These are phyloP conservation scores for Dictyophora rubrovolvata DNA, from an alignment of 768 basidiomycete genomes.

Conservation along the genomic window DNA sequence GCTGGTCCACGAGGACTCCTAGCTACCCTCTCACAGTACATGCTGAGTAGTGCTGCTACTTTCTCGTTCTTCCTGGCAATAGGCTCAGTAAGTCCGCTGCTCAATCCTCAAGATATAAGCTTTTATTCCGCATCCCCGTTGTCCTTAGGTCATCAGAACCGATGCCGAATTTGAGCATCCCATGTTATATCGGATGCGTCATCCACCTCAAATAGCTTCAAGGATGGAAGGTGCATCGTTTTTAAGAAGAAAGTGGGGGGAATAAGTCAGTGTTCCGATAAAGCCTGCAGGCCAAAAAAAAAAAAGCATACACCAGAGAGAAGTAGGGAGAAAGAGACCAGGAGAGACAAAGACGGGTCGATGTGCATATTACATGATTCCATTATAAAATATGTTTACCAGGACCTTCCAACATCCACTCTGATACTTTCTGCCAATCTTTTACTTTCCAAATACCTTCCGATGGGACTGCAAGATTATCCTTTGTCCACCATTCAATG, in stretches of 20 bases:
- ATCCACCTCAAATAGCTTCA: slow-evolving; percentile 48
- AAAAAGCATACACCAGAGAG: not conserved
- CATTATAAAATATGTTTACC: not conserved
- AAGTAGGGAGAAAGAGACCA: slow-evolving; percentile 26
- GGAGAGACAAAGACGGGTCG: not conserved
- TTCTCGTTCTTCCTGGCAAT: slow-evolving; percentile 97
- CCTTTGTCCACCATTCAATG: slow-evolving; percentile 43
- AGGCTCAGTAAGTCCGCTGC: slow-evolving; percentile 55
- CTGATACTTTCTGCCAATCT: slow-evolving; percentile 52
- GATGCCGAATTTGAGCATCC: slow-evolving; percentile 50
- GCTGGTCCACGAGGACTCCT: slow-evolving; percentile 85
- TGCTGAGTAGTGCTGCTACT: slow-evolving; percentile 95
- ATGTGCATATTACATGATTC: not conserved
- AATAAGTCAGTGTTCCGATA: slow-evolving; percentile 11
- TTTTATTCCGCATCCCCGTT: too few relatives aligned
- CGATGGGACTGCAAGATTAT: slow-evolving; percentile 36
- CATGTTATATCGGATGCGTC: slow-evolving; percentile 50
- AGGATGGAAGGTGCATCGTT: slow-evolving; percentile 58
- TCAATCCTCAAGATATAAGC: not conserved
- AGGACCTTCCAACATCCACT: slow-evolving; percentile 27
- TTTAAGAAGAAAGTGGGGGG: slow-evolving; percentile 69
- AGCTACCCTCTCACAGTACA: slow-evolving; percentile 92
- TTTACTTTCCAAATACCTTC: slow-evolving; percentile 43
- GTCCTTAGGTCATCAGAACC: slow-evolving; percentile 74
- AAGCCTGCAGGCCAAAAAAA: not conserved